phyloP scores from a whole-genome alignment of 2,329 filamentous ascomycete species.

The Venturia asperata region DNA sequence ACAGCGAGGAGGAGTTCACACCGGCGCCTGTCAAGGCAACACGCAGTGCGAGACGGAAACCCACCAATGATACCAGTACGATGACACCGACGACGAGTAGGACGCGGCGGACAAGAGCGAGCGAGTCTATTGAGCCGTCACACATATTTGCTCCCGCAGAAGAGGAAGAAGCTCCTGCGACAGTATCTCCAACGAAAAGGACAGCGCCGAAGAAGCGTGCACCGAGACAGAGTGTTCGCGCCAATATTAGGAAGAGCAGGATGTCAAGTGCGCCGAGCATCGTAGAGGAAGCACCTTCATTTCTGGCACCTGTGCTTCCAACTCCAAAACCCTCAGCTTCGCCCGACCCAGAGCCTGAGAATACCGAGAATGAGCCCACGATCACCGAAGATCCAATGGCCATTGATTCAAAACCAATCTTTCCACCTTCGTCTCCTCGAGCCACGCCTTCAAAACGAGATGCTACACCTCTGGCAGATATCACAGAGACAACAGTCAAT shows the following conservation, averaged over 20 bases:
- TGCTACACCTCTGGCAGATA: conserved; percentile 62
- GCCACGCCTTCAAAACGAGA: conserved; percentile 39
- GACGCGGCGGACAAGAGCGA: conserved; percentile 40
- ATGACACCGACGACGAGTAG: conserved; percentile 38
- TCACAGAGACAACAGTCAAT: conserved; percentile 62
- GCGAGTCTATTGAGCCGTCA: conserved; percentile 50
- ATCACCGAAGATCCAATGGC: conserved; percentile 31
- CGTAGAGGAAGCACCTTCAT: conserved; percentile 13
- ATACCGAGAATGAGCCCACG: conserved; percentile 31
- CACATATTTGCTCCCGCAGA: conserved; percentile 54
- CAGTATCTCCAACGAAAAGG: conserved; percentile 50
- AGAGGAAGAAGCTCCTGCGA: conserved; percentile 33
- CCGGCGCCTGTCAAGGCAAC: conserved; percentile 59
- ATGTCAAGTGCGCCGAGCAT: conserved; percentile 37
- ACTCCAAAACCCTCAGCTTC: conserved; percentile 44
- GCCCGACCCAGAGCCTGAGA: conserved; percentile 25
- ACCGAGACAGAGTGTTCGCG: conserved; percentile 49
- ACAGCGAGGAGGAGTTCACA: conserved; percentile 69
- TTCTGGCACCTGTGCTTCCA: conserved; percentile 30
- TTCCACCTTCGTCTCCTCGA: conserved; percentile 23
- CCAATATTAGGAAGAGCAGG: conserved; percentile 34
- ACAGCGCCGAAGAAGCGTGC: conserved; percentile 53
- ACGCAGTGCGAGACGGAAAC: conserved; percentile 51
- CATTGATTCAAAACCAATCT: neutral
- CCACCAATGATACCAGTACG: conserved; percentile 40